Base-by-base conservation (phyloP, 2,329 filamentous ascomycete species). In the Penicillium paneum region DNA sequence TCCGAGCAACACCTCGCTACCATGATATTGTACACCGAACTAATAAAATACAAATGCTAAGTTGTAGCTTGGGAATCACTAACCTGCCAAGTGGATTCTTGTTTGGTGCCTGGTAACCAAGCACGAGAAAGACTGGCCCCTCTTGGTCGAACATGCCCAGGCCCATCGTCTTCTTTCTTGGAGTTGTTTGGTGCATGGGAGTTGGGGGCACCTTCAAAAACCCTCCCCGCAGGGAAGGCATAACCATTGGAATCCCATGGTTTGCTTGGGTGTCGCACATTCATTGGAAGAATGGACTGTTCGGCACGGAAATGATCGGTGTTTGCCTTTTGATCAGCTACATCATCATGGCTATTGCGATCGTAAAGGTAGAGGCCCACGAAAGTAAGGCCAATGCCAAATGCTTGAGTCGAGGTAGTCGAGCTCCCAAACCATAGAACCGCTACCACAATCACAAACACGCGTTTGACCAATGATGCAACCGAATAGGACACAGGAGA, bases 401-500 rank as follows among this genome's bases (percentile, higher is more conserved):
- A 79, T 1, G 85, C 90, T 73, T 99, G 94, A 15, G 95, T 73
- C 15, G 80, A 81, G 5, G 90, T 97, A 31, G 94, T 96, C 1
- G 88, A 84, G 72, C 87, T 97, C 60, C 91, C 88, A 75, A 97
- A 99, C 94, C 94, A 99, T 63, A 97, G 77, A 58, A 99, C 93
- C 7, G 94, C 91, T 64, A 96, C 88, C 55, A 94, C 84, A 65
- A 99, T 96, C 67, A 99, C 93, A 68, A 96, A 97, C 12, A 99
- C 94, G 45, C 94, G 88, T 77, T 99, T 99, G 74, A 99, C 94
- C 58, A 99, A 79, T 53, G 89, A 95, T 34, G 94, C 94, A 35
- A 99, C 93, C 0, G 91, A 96, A 77, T 99, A 99, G 0, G 94
- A 97, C 35, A 99, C 94, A 0, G 94, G 94, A 0, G 91, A 96